Evolutionary conservation across 768 basidiomycete genomes (phyloP).

Genomic region (Rhizopogon rudus): DNA sequence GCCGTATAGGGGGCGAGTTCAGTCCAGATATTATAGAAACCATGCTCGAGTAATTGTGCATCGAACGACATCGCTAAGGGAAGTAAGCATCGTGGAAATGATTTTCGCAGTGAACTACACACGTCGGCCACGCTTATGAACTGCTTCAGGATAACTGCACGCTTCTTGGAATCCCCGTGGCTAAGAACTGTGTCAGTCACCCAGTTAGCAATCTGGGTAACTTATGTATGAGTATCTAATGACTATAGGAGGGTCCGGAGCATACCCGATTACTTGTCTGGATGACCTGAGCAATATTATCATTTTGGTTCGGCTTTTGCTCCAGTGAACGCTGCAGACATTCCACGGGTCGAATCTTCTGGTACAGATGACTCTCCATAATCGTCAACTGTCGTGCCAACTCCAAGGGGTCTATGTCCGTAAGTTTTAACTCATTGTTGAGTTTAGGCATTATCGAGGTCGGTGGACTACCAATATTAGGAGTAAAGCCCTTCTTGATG

Average conservation of each 20-base stretch:
- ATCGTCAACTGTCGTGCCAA: conserved; percentile 93
- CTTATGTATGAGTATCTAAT: conserved; percentile 1
- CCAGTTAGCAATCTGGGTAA: conserved; percentile 81
- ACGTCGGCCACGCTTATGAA: conserved; percentile 92
- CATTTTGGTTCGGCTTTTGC: conserved; percentile 63
- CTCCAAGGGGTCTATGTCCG: conserved; percentile 86
- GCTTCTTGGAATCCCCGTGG: conserved; percentile 77
- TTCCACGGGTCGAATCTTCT: conserved; percentile 85
- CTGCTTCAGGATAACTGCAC: conserved; percentile 80
- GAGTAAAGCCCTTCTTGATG: conserved; percentile 50
- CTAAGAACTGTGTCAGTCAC: conserved; percentile 80
- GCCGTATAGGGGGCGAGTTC: too few relatives aligned
- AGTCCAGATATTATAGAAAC: conserved; percentile 93
- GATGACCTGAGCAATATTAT: conserved; percentile 86
- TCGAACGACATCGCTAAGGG: conserved; percentile 74
- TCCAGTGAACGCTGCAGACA: conserved; percentile 83
- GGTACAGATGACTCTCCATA: conserved; percentile 82
- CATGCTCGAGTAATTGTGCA: conserved; percentile 98
- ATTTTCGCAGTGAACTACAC: conserved; percentile 24
- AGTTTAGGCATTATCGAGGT: conserved; percentile 70
- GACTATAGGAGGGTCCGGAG: background rate
- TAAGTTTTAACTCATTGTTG: conserved; percentile 68
- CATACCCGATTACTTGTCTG: conserved; percentile 81
- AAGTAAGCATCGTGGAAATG: conserved; percentile 5
- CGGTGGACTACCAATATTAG: conserved; percentile 59